Conservation (phyloP, 2,329 filamentous ascomycete species). For the Nemania abortiva region DNA sequence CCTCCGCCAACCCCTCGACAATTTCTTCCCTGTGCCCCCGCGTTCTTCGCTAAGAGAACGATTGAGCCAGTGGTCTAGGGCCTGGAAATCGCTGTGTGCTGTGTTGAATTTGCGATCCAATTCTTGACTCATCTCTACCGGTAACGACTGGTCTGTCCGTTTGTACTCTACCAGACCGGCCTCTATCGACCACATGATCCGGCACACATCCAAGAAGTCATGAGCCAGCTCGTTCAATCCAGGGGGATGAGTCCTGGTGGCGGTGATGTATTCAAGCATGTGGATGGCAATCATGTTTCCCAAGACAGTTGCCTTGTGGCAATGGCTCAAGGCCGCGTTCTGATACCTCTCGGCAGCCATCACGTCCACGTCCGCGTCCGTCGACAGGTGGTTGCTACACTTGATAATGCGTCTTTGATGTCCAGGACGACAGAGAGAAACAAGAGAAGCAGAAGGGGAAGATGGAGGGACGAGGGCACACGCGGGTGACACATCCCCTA, state of each 20-base stretch:
- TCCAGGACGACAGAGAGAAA: not conserved
- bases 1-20: slow-evolving; percentile 72
- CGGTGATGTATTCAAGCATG: slow-evolving; percentile 72
- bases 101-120: slow-evolving; percentile 73
- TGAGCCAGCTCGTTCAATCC: slow-evolving; percentile 69
- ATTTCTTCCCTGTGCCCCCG: slow-evolving; percentile 69
- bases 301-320: slow-evolving; percentile 65
- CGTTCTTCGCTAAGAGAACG: slow-evolving; percentile 73
- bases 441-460: slow-evolving; percentile 6
- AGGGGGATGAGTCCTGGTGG: slow-evolving; percentile 65
- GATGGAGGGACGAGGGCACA: slow-evolving; percentile 9
- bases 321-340: slow-evolving; percentile 44
- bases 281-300: slow-evolving; percentile 74
- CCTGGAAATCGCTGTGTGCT: slow-evolving; percentile 71
- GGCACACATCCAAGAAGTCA: slow-evolving; percentile 75
- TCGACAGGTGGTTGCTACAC: slow-evolving; percentile 1
- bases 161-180: slow-evolving; percentile 69
- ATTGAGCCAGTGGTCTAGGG: slow-evolving; percentile 72
- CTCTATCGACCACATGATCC: slow-evolving; percentile 76
- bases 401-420: slow-evolving; percentile 15
- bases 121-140: slow-evolving; percentile 71
- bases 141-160: slow-evolving; percentile 64
- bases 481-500: slow-evolving; percentile 1
- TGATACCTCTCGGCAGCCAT: slow-evolving; percentile 47
- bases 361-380: slow-evolving; percentile 25